Conservation (phyloP, 108 stramenopile genomes). For the Nitzschia sp. region DNA sequence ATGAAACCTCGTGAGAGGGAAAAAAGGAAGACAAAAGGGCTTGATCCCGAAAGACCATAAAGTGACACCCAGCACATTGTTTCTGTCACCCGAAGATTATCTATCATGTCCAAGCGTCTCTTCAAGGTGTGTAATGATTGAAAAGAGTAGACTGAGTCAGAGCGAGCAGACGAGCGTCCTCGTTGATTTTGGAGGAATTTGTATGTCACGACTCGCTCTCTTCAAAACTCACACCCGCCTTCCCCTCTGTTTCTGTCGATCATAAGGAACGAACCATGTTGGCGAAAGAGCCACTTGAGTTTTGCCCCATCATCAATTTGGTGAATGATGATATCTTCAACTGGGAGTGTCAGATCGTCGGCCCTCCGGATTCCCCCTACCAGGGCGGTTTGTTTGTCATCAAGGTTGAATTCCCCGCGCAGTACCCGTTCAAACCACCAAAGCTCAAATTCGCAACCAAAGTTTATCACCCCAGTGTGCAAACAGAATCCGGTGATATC, state of each 20-base stretch:
- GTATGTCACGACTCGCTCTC: no score
- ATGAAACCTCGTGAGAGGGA: no score
- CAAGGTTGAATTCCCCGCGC: conserved; percentile 65
- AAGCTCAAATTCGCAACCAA: conserved; percentile 77
- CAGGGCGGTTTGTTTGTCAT: conserved; percentile 74
- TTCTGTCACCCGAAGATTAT: no score
- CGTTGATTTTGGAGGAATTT: no score
- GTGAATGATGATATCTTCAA: conserved; percentile 39
- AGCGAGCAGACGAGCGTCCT: no score
- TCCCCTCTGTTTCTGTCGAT: conserved; percentile 2
- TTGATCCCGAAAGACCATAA: no score
- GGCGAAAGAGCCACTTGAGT: conserved; percentile 49
- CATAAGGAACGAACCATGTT: conserved; percentile 50
- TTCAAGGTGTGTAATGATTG: conserved; percentile 30
- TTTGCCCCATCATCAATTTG: conserved; percentile 32
- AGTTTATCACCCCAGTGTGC: conserved; percentile 86
- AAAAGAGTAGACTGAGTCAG: no score
- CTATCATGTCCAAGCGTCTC: conserved; percentile 35
- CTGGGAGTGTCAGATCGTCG: conserved; percentile 46
- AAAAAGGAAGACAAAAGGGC: no score
- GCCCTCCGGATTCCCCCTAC: conserved; percentile 77
- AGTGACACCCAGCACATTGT: no score
- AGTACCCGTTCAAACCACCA: conserved; percentile 93
- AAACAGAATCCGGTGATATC: conserved; percentile 78
- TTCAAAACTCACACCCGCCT: no score